These are phyloP conservation scores for Paraconiothyrium brasiliense DNA, from an alignment of 2,329 filamentous ascomycete species.

Conservation along the genomic window DNA sequence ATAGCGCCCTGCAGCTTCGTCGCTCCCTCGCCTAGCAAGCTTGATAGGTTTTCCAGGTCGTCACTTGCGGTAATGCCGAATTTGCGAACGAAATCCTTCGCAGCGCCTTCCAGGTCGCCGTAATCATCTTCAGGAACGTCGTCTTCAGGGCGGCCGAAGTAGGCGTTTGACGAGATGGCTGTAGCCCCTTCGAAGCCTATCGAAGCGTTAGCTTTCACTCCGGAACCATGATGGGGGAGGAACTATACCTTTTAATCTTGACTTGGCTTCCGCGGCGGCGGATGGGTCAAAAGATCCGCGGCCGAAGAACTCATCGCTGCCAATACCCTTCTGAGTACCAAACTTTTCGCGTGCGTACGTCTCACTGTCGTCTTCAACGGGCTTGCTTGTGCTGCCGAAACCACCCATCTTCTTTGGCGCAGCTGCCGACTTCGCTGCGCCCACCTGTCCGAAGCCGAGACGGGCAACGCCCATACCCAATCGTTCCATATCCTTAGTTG, in stretches of 20 bases:
- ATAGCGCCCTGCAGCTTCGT: slow-evolving; percentile 75
- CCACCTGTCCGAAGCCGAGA: slow-evolving; percentile 88
- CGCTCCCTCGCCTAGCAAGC: slow-evolving; percentile 85
- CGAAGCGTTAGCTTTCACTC: slow-evolving; percentile 12
- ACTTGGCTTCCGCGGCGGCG: slow-evolving; percentile 85
- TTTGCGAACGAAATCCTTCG: slow-evolving; percentile 93
- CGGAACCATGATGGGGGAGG: background rate
- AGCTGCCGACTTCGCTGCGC: slow-evolving; percentile 63
- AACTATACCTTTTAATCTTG: slow-evolving; percentile 70
- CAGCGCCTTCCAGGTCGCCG: slow-evolving; percentile 89
- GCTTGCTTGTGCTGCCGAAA: slow-evolving; percentile 86
- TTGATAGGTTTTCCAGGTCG: slow-evolving; percentile 89
- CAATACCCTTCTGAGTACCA: slow-evolving; percentile 92
- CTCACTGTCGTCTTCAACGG: slow-evolving; percentile 75
- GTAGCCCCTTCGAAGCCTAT: slow-evolving; percentile 88
- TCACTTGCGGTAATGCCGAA: slow-evolving; percentile 97
- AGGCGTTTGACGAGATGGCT: slow-evolving; percentile 94
- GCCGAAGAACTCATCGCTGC: slow-evolving; percentile 97
- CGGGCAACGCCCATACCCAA: slow-evolving; percentile 88
- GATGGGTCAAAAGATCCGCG: slow-evolving; percentile 85
- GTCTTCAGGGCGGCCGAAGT: slow-evolving; percentile 93
- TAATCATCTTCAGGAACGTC: slow-evolving; percentile 77
- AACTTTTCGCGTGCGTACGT: slow-evolving; percentile 89
- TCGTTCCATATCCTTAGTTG: slow-evolving; percentile 82
- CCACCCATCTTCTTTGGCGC: slow-evolving; percentile 83